A percentile compares a stretch with the other conserved stretches of the same genome.
These are phyloP conservation scores for Pythium dissimile DNA, from an alignment of 352 stramenopile species.

Conservation along the genomic window DNA sequence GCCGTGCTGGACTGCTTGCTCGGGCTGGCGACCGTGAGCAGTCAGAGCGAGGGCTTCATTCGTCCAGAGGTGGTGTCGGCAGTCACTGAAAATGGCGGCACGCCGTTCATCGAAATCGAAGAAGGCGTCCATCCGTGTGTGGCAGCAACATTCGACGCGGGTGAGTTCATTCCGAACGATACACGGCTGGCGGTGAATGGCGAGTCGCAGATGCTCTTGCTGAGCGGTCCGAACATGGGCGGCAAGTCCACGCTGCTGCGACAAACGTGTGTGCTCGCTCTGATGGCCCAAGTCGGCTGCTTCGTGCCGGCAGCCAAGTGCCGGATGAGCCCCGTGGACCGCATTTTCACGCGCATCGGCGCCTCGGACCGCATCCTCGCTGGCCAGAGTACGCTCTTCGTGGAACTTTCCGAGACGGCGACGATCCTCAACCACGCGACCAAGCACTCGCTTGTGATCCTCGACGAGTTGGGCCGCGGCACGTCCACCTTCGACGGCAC, in stretches of 20 bases:
- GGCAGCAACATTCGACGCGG: conserved; percentile 61
- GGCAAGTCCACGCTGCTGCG: conserved; percentile 98
- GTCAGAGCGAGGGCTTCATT: conserved; percentile 91
- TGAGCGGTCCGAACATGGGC: conserved; percentile 98
- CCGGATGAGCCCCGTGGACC: conserved; percentile 95
- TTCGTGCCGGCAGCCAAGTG: conserved; percentile 96
- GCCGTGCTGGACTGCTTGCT: conserved; percentile 95
- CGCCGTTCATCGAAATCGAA: conserved; percentile 87
- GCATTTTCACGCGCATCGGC: conserved; percentile 99
- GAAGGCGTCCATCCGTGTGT: conserved; percentile 96
- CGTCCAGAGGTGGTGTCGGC: conserved; percentile 89
- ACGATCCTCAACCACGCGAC: conserved; percentile 96
- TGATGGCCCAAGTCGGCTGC: conserved; percentile 99
- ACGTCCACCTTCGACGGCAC: conserved; percentile 99
- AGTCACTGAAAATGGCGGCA: conserved; percentile 35
- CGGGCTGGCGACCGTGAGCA: conserved; percentile 92
- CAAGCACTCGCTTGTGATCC: conserved; percentile 94
- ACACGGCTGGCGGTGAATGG: conserved; percentile 80
- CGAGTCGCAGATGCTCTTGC: conserved; percentile 81
- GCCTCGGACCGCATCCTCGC: conserved; percentile 97
- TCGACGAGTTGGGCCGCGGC: conserved; percentile 98
- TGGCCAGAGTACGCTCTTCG: conserved; percentile 99
- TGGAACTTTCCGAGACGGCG: conserved; percentile 98
- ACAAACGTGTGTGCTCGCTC: conserved; percentile 96
- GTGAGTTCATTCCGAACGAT: conserved; percentile 98